These are phyloP conservation scores for Aspergillus hancockii DNA, from an alignment of 495 filamentous ascomycete genomes.

Conservation along the genomic window DNA sequence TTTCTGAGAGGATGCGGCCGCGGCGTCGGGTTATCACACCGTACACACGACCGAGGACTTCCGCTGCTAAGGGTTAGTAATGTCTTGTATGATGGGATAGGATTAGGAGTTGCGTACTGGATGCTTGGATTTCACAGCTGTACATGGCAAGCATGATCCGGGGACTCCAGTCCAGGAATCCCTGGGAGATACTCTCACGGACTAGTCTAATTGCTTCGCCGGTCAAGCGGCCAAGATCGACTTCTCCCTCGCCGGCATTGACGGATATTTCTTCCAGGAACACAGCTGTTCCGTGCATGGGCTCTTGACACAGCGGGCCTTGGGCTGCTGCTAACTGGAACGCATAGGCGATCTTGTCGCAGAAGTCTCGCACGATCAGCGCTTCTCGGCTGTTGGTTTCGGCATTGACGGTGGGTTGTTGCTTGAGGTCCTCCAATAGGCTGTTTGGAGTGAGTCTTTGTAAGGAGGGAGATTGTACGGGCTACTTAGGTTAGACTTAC, in stretches of 20 bases:
- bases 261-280: slow-evolving; percentile 81
- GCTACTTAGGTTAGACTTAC: slow-evolving; percentile 47
- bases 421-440: slow-evolving; percentile 41
- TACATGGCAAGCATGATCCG: slow-evolving; percentile 97
- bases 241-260: slow-evolving; percentile 55
- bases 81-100: slow-evolving; percentile 13
- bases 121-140: slow-evolving; percentile 94
- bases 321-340: slow-evolving; percentile 92
- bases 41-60: slow-evolving; percentile 94
- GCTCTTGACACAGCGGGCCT: slow-evolving; percentile 90
- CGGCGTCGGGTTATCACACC: slow-evolving; percentile 88
- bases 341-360: slow-evolving; percentile 86
- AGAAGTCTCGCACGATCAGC: slow-evolving; percentile 71
- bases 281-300: slow-evolving; percentile 89
- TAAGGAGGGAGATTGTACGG: not conserved
- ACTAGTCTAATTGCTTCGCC: slow-evolving; percentile 89
- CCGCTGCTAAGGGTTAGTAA: slow-evolving; percentile 54
- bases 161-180: slow-evolving; percentile 94
- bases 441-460: slow-evolving; percentile 26
- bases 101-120: slow-evolving; percentile 57
- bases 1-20: slow-evolving; percentile 83
- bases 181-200: slow-evolving; percentile 79
- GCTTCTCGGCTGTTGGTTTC: slow-evolving; percentile 45
- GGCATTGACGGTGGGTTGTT: slow-evolving; percentile 26
- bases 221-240: slow-evolving; percentile 80